Conservation (phyloP, 2,329 filamentous ascomycete genomes). For the Pseudogymnoascus sp. region DNA sequence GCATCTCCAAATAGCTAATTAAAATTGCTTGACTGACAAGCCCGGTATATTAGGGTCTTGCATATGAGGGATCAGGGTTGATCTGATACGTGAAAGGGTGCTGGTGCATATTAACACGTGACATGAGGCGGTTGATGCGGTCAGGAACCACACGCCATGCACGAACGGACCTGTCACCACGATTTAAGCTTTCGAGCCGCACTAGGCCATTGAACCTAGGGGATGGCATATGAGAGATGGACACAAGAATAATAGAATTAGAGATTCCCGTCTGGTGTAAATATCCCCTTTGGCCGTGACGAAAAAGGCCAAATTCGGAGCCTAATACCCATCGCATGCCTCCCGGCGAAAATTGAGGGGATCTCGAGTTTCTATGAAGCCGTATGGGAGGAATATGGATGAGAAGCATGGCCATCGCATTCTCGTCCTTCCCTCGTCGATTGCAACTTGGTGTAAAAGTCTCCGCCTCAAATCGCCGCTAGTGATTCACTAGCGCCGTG, state of each 20-base stretch:
- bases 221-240: not conserved
- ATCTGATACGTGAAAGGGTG: not conserved
- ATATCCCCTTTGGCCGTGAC: not conserved
- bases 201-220: slow-evolving; percentile 5
- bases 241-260: not conserved
- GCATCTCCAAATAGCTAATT: not conserved
- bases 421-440: not conserved
- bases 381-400: not conserved
- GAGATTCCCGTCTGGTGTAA: not conserved
- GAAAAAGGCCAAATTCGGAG: not conserved
- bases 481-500: not conserved
- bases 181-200: slow-evolving; percentile 12
- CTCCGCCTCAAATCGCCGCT: not conserved
- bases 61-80: not conserved
- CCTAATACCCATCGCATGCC: not conserved
- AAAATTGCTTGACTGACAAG: not conserved
- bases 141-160: slow-evolving; percentile 5
- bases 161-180: not conserved
- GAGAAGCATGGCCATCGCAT: not conserved
- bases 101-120: not conserved
- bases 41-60: not conserved
- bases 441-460: not conserved
- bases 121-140: not conserved
- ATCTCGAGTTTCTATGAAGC: not conserved
- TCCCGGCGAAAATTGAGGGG: not conserved